These are phyloP conservation scores for Fusarium bactridioides DNA, from an alignment of 2,329 filamentous ascomycete genomes.

Conservation along the genomic window DNA sequence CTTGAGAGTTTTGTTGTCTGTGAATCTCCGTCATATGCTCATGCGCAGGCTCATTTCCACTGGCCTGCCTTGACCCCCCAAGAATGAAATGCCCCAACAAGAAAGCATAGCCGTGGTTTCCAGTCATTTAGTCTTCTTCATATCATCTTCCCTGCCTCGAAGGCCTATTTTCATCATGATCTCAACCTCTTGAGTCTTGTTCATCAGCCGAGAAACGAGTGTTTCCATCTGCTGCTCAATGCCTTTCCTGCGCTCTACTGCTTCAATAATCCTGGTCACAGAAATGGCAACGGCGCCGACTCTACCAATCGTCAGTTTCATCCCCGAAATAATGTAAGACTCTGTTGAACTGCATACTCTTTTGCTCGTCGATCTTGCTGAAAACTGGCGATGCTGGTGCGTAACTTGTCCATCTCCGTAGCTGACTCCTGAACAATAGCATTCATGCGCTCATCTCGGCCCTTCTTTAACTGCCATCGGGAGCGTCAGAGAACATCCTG, in stretches of 20 bases:
- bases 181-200: constrained; percentile 37
- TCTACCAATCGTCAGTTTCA: constrained; percentile 17
- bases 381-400: constrained; percentile 28
- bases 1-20: not conserved
- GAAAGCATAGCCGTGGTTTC: not conserved
- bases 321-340: too few relatives aligned
- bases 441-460: constrained; percentile 41
- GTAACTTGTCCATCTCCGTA: constrained; percentile 38
- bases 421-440: constrained; percentile 36
- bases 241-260: constrained; percentile 35
- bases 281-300: constrained; percentile 13
- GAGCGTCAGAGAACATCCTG: not conserved
- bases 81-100: not conserved
- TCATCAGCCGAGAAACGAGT: constrained; percentile 32
- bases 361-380: constrained; percentile 36
- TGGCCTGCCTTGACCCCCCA: not conserved
- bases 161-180: constrained; percentile 44
- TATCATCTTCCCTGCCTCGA: constrained; percentile 39
- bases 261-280: constrained; percentile 31
- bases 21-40: not conserved
- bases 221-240: constrained; percentile 43
- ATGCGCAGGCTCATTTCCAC: not conserved
- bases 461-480: constrained; percentile 40
- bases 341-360: constrained; percentile 25
- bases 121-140: constrained; percentile 7